Conservation (phyloP, 1,139 yeast genomes). For the Pneumocystis wakefieldiae region DNA sequence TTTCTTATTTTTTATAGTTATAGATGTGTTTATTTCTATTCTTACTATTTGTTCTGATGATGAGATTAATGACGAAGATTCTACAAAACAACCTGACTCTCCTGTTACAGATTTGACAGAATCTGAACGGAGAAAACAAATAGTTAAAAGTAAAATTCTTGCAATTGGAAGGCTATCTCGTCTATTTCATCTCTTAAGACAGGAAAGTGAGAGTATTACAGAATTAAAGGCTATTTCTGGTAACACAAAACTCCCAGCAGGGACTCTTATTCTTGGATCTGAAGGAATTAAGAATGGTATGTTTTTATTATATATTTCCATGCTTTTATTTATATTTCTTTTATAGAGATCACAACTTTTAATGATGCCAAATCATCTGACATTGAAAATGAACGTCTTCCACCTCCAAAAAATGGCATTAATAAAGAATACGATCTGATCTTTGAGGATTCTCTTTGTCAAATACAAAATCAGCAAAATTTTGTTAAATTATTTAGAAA, state of each 20-base stretch:
- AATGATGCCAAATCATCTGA: conserved; percentile 80
- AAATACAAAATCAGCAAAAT: not conserved
- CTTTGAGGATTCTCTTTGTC: not conserved
- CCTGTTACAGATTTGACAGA: conserved; percentile 12
- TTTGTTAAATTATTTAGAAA: not conserved
- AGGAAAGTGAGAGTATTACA: conserved; percentile 77
- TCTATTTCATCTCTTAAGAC: conserved; percentile 79
- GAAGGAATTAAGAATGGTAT: conserved; percentile 41
- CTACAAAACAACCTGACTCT: conserved; percentile 12
- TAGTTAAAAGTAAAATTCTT: conserved; percentile 72
- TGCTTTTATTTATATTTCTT: conserved; percentile 24
- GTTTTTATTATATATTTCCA: not conserved
- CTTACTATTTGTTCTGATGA: conserved; percentile 91
- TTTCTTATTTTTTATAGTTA: conserved; percentile 29
- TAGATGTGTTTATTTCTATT: conserved; percentile 83
- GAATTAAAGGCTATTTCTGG: conserved; percentile 59
- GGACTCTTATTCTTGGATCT: conserved; percentile 68
- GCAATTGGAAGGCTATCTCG: conserved; percentile 92
- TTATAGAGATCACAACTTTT: conserved; percentile 46
- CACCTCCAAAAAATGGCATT: conserved; percentile 51
- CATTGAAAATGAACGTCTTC: conserved; percentile 69
- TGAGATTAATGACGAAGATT: conserved; percentile 59
- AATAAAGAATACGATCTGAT: not conserved
- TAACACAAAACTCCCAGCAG: conserved; percentile 60
- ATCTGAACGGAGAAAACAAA: conserved; percentile 35